Evolutionary conservation across 345 rosid genomes (phyloP), one percentile per base, ranked within the genome.

Genomic region (Fremontodendron californicum): DNA sequence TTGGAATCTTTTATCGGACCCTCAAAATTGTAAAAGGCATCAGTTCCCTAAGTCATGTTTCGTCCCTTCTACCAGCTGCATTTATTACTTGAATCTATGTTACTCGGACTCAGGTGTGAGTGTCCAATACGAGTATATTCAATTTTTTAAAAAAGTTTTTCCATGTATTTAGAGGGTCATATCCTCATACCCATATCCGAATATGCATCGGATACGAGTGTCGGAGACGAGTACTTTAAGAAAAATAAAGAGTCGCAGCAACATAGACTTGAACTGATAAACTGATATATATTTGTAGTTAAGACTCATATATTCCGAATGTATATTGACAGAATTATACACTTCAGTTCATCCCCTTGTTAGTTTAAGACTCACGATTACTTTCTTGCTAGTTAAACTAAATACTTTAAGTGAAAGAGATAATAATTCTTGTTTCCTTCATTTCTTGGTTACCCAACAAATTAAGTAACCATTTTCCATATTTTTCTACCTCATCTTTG

Each of bases 301-400:
- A 12, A 51, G 6, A 5, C 5, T 5, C 57, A 51, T 54, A 19
- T 48, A 51, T 60, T 60, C 35, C 35, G 4, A 58, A 3, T 13
- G 12, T 46, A 10, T 46, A 12, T 46, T 46, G 51, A 46, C 51
- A 46, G 51, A 12, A 12, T 4, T 4, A 11, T 12, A 25, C 62
- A 23, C 15, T 57, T 57, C 16, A 23, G 57, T 52, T 12, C 40
- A 39, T 39, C 51, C 51, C 51, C 3, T 46, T 45, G 13, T 45
- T 39, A 39, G 40, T 5, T 45, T 19, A 46, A 52, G 13, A 73
- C 9, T 18, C 16, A 54, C 3, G 25, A 9, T 23, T 27, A 45
- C 15, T 4, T 43, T 74, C 76, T 57, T 33, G 68, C 55, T 21
- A 40, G 63, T 71, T 37, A 78, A 83, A 74, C 31, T 6, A 52